These are phyloP conservation scores for Cladophialophora immunda DNA, from an alignment of 2,329 filamentous ascomycete genomes.

Conservation along the genomic window DNA sequence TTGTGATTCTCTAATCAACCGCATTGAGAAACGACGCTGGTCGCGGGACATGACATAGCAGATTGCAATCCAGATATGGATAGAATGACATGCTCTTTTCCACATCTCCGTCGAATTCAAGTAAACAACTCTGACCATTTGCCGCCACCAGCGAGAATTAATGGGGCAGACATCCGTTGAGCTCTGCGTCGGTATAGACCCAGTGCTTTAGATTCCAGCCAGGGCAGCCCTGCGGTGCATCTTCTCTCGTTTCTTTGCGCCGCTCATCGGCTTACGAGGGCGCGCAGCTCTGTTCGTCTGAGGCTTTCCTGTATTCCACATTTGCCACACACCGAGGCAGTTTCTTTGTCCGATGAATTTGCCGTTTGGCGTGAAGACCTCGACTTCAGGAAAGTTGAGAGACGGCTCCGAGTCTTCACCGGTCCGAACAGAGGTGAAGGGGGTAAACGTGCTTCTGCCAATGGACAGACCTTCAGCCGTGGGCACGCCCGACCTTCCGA, in stretches of 20 bases:
- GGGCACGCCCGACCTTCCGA: constrained; percentile 16
- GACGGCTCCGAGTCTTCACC: constrained; percentile 26
- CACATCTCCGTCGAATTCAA: not conserved
- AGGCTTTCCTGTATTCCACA: constrained; percentile 32
- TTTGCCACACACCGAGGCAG: constrained; percentile 33
- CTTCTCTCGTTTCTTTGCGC: constrained; percentile 34
- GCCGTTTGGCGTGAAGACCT: constrained; percentile 87
- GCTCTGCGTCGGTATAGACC: not conserved
- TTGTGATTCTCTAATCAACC: not conserved
- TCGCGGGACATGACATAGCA: not conserved
- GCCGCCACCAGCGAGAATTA: not conserved
- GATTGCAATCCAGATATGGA: not conserved
- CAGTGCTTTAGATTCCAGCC: not conserved
- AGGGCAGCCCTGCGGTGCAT: not conserved
- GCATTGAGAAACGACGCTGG: not conserved
- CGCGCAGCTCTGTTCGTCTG: constrained; percentile 25
- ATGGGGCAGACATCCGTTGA: not conserved
- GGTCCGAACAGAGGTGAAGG: constrained; percentile 30
- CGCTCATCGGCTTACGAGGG: constrained; percentile 35
- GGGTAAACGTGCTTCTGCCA: constrained; percentile 32
- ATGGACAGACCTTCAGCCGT: constrained; percentile 24
- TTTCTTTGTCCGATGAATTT: constrained; percentile 68
- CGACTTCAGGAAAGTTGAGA: constrained; percentile 72
- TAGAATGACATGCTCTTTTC: not conserved
- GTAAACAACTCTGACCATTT: not conserved